phyloP scores from a whole-genome alignment of 2,329 filamentous ascomycete genomes.

The Penicillium sp. region DNA sequence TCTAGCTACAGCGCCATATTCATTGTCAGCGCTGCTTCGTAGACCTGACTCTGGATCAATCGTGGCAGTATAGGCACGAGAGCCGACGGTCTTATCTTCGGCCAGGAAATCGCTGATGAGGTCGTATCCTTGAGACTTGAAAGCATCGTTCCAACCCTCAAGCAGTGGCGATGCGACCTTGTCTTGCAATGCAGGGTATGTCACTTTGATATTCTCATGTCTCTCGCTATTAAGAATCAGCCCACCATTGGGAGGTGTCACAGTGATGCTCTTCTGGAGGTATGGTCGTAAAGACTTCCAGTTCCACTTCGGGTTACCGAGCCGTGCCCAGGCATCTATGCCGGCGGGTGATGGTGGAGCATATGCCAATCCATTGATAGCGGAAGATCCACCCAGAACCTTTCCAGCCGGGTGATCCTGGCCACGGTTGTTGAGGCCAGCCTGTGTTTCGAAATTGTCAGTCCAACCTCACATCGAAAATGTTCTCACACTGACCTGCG shows the following conservation, averaged over 20 bases:
- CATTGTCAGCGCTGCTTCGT: conserved; percentile 16
- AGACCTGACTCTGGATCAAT: conserved; percentile 14
- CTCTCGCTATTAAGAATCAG: neutral
- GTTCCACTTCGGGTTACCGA: conserved; percentile 24
- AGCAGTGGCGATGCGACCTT: conserved; percentile 1
- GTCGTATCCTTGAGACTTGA: conserved; percentile 6
- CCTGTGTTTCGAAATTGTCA: neutral
- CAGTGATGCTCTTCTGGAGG: conserved; percentile 9
- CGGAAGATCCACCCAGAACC: conserved; percentile 23
- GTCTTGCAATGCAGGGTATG: conserved; percentile 9
- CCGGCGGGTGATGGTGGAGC: conserved; percentile 45
- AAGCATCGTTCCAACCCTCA: conserved; percentile 17
- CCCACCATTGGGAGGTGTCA: neutral
- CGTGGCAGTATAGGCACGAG: conserved; percentile 10
- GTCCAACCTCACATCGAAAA: neutral
- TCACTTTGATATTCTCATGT: conserved; percentile 11
- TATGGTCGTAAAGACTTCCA: conserved; percentile 19
- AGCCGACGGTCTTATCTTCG: conserved; percentile 7
- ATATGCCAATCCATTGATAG: conserved; percentile 25
- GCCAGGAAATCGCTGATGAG: conserved; percentile 7
- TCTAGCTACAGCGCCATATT: conserved; percentile 5
- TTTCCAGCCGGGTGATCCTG: conserved; percentile 31
- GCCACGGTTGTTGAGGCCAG: conserved; percentile 17
- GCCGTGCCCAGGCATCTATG: conserved; percentile 30
- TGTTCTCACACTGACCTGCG: conserved; percentile 7